Evolutionary conservation across 1,284 basidiomycete species (phyloP).

Genomic region (Leccinum pallidistipes): DNA sequence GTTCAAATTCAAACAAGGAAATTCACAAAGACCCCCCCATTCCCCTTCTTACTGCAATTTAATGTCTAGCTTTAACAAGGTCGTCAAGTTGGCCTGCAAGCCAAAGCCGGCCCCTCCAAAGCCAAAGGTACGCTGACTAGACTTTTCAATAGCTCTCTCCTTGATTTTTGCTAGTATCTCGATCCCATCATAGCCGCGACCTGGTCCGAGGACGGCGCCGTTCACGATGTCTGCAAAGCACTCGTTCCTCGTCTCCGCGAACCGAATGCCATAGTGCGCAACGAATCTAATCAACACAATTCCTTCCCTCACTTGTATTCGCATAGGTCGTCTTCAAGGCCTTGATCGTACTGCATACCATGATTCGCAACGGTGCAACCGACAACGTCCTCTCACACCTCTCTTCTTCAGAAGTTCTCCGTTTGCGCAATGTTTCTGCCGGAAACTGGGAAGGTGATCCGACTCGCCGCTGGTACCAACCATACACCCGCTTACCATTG

Average conservation of each 20-base stretch:
- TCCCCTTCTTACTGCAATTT: neutral
- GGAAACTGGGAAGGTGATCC: slow-evolving; percentile 79
- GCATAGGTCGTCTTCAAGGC: slow-evolving; percentile 93
- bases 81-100: slow-evolving; percentile 91
- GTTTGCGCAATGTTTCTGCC: slow-evolving; percentile 73
- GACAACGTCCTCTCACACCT: slow-evolving; percentile 88
- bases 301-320: slow-evolving; percentile 8
- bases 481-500: slow-evolving; percentile 6
- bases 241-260: slow-evolving; percentile 84
- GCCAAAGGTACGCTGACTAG: slow-evolving; percentile 63
- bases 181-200: slow-evolving; percentile 95
- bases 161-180: slow-evolving; percentile 54
- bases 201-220: slow-evolving; percentile 88
- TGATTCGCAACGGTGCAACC: slow-evolving; percentile 92
- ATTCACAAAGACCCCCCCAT: neutral
- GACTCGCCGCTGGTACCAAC: neutral
- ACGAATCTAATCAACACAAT: neutral
- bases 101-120: slow-evolving; percentile 93
- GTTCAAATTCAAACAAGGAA: neutral
- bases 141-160: neutral
- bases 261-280: slow-evolving; percentile 82
- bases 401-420: slow-evolving; percentile 76
- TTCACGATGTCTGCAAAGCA: slow-evolving; percentile 90
- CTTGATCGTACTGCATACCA: slow-evolving; percentile 90
- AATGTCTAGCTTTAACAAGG: slow-evolving; percentile 80